Conservation (phyloP, 495 filamentous ascomycete species). For the Penicillium daleae region DNA sequence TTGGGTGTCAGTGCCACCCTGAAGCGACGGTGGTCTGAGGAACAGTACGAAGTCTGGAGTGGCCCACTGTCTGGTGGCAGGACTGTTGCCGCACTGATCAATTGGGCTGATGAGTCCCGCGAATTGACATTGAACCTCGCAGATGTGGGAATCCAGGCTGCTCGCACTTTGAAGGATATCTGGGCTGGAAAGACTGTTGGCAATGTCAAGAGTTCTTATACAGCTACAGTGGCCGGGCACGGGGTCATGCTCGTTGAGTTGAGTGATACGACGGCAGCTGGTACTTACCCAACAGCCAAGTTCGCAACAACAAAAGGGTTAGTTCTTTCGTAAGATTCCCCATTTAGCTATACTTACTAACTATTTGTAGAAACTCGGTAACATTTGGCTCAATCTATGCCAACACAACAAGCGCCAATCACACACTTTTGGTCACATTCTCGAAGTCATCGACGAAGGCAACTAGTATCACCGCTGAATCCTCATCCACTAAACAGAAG, state of each 20-base stretch:
- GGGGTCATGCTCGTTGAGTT: constrained; percentile 50
- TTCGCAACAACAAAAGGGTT: constrained; percentile 32
- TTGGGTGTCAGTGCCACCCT: constrained; percentile 49
- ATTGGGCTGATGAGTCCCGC: constrained; percentile 46
- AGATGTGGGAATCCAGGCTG: constrained; percentile 46
- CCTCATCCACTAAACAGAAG: constrained; percentile 6
- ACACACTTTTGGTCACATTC: constrained; percentile 36
- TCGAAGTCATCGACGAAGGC: constrained; percentile 3
- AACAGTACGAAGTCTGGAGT: constrained; percentile 54
- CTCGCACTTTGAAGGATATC: constrained; percentile 43
- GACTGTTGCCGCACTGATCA: constrained; percentile 48
- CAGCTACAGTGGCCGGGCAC: constrained; percentile 41
- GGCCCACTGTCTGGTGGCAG: constrained; percentile 44
- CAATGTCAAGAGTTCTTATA: constrained; percentile 43
- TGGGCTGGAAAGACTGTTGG: constrained; percentile 40
- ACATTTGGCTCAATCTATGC: constrained; percentile 43
- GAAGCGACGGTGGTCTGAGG: constrained; percentile 41
- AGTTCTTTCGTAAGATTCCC: neutral
- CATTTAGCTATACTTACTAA: neutral
- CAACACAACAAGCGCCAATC: constrained; percentile 37
- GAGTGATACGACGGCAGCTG: constrained; percentile 34
- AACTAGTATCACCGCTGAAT: constrained; percentile 14
- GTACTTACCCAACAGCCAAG: constrained; percentile 23
- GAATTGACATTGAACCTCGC: constrained; percentile 44
- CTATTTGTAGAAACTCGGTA: constrained; percentile 14